Evolutionary conservation across 1,284 basidiomycete species (phyloP), one percentile per base, ranked within the genome.

Genomic region (Meira miltonrushii): DNA sequence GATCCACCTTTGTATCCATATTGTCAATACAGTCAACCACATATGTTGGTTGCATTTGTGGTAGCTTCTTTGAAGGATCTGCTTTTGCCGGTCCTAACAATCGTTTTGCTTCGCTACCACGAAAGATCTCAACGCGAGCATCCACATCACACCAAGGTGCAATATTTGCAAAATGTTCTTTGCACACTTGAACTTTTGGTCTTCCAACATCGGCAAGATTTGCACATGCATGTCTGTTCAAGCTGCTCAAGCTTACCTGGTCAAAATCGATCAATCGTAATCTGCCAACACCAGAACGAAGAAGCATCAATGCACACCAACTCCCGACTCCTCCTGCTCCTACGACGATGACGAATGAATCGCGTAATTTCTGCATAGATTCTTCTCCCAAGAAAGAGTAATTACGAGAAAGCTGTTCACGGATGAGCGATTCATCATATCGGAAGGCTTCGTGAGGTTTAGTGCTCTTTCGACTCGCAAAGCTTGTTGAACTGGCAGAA

Each of bases 311-410:
- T 6, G 94, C 92, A 25, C 87, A 88, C 88, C 92, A 94, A 69
- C 89, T 92, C 0, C 94, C 93, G 0, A 99, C 95, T 5, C 95
- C 95, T 59, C 95, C 95, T 65, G 92, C 91, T 2, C 95, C 95
- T 8, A 98, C 85, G 21, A 98, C 82, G 19, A 92, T 90, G 2
- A 97, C 92, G 17, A 84, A 86, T 7, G 86, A 85, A 21, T 83
- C 78, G 59, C 95, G 83, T 46, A 98, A 83, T 69, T 85, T 86
- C 11, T 80, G 76, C 91, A 97, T 95, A 23, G 86, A 85, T 39
- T 92, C 88, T 38, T 94, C 90, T 0, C 92, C 92, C 51, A 98
- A 88, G 80, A 98, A 96, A 19, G 88, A 87, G 77, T 95, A 96
- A 80, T 97, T 96, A 48, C 95, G 82, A 6, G 92, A 88, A 40